phyloP scores from a whole-genome alignment of 1,284 basidiomycete genomes.

The Wallemia mellicola region DNA sequence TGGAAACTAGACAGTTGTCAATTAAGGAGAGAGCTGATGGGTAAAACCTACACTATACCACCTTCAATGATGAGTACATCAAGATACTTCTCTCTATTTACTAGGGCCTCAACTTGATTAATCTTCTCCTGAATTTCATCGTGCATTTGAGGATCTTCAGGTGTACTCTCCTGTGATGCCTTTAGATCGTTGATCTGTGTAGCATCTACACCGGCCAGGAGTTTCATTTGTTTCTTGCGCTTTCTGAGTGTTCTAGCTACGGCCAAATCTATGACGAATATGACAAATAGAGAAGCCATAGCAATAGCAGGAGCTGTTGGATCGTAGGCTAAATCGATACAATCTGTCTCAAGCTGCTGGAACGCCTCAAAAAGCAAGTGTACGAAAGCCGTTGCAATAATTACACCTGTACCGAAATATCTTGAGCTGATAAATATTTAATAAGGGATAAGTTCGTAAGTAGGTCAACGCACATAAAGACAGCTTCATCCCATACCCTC shows the following conservation, averaged over 20 bases:
- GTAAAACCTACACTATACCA: conserved; percentile 14
- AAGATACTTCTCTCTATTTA: conserved; percentile 6
- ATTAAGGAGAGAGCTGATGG: not conserved
- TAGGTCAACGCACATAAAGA: not conserved
- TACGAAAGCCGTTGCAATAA: conserved; percentile 43
- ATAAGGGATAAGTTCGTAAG: not conserved
- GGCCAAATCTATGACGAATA: conserved; percentile 15
- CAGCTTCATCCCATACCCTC: not conserved
- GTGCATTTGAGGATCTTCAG: conserved; percentile 1
- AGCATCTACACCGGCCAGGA: not conserved
- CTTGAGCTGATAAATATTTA: conserved; percentile 2
- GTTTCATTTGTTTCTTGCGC: not conserved
- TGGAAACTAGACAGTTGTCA: not conserved
- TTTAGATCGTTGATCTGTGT: not conserved
- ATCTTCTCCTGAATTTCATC: conserved; percentile 1
- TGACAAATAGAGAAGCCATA: conserved; percentile 12
- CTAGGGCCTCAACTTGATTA: conserved; percentile 1
- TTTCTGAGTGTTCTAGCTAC: conserved; percentile 10
- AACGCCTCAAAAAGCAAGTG: conserved; percentile 46
- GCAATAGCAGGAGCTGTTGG: conserved; percentile 17
- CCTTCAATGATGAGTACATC: conserved; percentile 17
- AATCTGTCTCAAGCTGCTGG: conserved; percentile 18
- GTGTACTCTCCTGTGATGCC: not conserved
- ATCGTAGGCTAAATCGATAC: conserved; percentile 19
- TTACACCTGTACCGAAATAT: conserved; percentile 48